Conservation (phyloP, 768 basidiomycete genomes). For the Termitomyces sp. region DNA sequence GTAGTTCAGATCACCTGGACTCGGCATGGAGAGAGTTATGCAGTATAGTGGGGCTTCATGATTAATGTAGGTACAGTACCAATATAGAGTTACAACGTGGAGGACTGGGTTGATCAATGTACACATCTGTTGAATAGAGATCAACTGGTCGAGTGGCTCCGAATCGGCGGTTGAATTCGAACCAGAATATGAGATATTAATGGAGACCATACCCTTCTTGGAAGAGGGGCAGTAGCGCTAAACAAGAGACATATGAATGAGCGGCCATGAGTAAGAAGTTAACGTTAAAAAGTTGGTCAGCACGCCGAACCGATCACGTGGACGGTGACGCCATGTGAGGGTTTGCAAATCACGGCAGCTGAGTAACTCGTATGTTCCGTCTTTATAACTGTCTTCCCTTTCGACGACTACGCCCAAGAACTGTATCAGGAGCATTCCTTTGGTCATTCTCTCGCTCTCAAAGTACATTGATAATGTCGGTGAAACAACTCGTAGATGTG, state of each 20-base stretch:
- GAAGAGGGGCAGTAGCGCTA: neutral
- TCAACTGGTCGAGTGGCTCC: neutral
- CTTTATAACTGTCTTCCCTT: conserved; percentile 14
- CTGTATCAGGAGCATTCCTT: conserved; percentile 18
- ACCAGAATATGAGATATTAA: neutral
- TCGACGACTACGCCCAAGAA: conserved; percentile 7
- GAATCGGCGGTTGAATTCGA: neutral
- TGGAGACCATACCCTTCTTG: neutral
- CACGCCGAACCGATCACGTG: conserved; percentile 6
- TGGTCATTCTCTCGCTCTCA: conserved; percentile 26
- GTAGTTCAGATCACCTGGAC: neutral
- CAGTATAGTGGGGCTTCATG: neutral
- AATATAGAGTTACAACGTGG: neutral
- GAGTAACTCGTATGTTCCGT: conserved; percentile 13
- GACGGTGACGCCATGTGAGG: conserved; percentile 4
- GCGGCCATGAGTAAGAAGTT: neutral
- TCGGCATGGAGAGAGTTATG: neutral
- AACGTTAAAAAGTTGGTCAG: neutral
- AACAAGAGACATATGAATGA: neutral
- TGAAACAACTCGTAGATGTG: conserved; percentile 41
- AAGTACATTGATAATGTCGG: conserved; percentile 25
- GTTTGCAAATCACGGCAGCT: conserved; percentile 3
- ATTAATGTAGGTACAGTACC: neutral
- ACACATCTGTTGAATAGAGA: neutral
- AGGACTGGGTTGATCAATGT: neutral